Evolutionary conservation across 1,284 basidiomycete species (phyloP).

Genomic region (Butyriboletus appendiculatus): DNA sequence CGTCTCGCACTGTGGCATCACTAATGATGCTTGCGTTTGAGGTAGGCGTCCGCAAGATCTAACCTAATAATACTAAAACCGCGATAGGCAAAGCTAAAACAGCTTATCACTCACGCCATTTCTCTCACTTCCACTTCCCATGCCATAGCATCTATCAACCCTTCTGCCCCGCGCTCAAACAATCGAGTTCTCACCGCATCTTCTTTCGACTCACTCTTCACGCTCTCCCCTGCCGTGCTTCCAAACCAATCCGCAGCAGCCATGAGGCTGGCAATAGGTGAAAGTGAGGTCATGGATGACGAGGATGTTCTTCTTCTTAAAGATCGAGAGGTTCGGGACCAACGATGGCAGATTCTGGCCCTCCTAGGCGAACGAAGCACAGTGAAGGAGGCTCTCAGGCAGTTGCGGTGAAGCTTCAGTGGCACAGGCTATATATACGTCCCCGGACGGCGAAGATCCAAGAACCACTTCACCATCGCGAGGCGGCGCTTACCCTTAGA

Average conservation of each 20-base stretch:
- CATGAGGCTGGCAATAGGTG: conserved; percentile 63
- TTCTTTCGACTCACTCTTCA: conserved; percentile 76
- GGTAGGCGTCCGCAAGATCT: conserved; percentile 37
- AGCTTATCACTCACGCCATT: conserved; percentile 75
- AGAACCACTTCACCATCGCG: neutral
- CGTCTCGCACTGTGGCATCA: conserved; percentile 61
- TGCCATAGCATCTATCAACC: conserved; percentile 73
- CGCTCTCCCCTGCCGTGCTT: conserved; percentile 71
- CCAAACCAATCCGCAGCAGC: conserved; percentile 77
- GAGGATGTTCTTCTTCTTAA: conserved; percentile 56
- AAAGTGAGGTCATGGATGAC: conserved; percentile 52
- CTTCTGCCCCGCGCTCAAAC: conserved; percentile 50
- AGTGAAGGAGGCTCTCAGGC: conserved; percentile 61
- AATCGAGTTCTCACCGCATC: conserved; percentile 60
- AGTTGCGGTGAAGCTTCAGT: conserved; percentile 26
- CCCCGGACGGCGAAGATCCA: neutral
- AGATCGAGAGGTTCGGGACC: conserved; percentile 65
- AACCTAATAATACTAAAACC: conserved; percentile 2
- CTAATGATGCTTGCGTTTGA: conserved; percentile 78
- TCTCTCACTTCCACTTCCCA: conserved; percentile 74
- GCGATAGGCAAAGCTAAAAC: conserved; percentile 73
- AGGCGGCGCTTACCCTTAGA: neutral
- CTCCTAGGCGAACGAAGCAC: conserved; percentile 72
- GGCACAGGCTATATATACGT: neutral
- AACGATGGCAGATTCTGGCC: conserved; percentile 73